Conservation (phyloP, 768 basidiomycete genomes). For the Pleurotus pulmonarius region DNA sequence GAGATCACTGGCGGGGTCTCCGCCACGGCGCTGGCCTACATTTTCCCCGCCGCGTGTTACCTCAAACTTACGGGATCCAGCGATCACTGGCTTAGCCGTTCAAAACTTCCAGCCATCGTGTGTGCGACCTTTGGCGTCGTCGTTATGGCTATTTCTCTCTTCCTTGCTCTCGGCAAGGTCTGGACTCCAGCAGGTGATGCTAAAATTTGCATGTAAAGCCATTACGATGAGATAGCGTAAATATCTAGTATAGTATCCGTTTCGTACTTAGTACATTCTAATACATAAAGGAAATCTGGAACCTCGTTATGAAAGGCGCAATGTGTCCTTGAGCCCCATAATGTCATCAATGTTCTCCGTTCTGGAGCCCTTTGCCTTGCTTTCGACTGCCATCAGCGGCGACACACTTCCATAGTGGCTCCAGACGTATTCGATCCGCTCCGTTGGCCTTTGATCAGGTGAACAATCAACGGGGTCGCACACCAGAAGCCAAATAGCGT, state of each 20-base stretch:
- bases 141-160: slow-evolving; percentile 76
- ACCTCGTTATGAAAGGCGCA: not conserved
- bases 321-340: slow-evolving; percentile 44
- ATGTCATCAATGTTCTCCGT: slow-evolving; percentile 59
- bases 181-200: slow-evolving; percentile 71
- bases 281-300: slow-evolving; percentile 4
- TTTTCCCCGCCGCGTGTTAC: slow-evolving; percentile 88
- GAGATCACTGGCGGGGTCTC: slow-evolving; percentile 98
- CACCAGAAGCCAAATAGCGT: slow-evolving; percentile 92
- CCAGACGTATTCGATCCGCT: slow-evolving; percentile 70
- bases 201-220: slow-evolving; percentile 59
- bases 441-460: slow-evolving; percentile 46
- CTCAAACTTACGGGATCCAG: slow-evolving; percentile 61
- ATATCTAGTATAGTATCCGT: slow-evolving; percentile 7
- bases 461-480: slow-evolving; percentile 51
- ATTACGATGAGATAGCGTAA: not conserved
- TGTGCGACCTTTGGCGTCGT: slow-evolving; percentile 73
- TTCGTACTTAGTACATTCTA: slow-evolving; percentile 16
- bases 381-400: slow-evolving; percentile 70
- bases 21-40: slow-evolving; percentile 88
- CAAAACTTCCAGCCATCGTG: slow-evolving; percentile 69
- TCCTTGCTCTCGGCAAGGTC: slow-evolving; percentile 71
- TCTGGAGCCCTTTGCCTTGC: slow-evolving; percentile 59
- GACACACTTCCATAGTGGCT: slow-evolving; percentile 61
- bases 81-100: slow-evolving; percentile 61